Evolutionary conservation across 2,329 filamentous ascomycete species (phyloP), one percentile per base, ranked within the genome.

Genomic region (Epichloe uncinata): DNA sequence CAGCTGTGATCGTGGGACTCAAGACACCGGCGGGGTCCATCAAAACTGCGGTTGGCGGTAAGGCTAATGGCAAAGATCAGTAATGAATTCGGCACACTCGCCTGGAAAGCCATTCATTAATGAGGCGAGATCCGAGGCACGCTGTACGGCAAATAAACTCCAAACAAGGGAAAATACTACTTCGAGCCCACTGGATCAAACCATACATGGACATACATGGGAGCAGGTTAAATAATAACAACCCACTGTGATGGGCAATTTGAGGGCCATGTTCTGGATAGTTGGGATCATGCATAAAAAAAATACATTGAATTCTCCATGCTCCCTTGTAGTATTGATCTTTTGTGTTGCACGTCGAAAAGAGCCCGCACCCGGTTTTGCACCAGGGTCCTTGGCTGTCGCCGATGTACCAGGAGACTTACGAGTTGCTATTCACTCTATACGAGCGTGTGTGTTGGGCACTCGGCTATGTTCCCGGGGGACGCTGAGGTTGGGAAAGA

Each of bases 1-100:
- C 73, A 11, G 67, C 88, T 22, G 87, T 85, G 0, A 85, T 95
- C 63, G 74, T 78, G 18, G 78, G 77, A 0, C 67, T 96, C 54
- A 87, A 83, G 68, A 74, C 81, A 18, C 86, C 86, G 4, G 64
- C 55, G 50, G 58, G 57, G 5, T 53, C 53, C 47, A 47, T 15
- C 18, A 55, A 52, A 46, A 42, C 48, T 12, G 52, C 11, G 42
- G n/a, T 15, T 33, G 15, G 7, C 2, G 26, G 26, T 6, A 30
- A 49, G 7, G 46, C 20, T 2, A 55, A 53, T 45, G 53, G 30
- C 1, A 60, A 57, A 54, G 58, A 58, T 30, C 18, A 42, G 7
- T 42, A 18, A 48, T 42, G 44, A 22, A 16, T 2, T 16, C 8
- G n/a, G 8, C 12, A 33, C 26, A 18, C 15, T 18, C 4, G n/a